phyloP scores from a whole-genome alignment of 768 basidiomycete genomes.

The Galerina marginata region DNA sequence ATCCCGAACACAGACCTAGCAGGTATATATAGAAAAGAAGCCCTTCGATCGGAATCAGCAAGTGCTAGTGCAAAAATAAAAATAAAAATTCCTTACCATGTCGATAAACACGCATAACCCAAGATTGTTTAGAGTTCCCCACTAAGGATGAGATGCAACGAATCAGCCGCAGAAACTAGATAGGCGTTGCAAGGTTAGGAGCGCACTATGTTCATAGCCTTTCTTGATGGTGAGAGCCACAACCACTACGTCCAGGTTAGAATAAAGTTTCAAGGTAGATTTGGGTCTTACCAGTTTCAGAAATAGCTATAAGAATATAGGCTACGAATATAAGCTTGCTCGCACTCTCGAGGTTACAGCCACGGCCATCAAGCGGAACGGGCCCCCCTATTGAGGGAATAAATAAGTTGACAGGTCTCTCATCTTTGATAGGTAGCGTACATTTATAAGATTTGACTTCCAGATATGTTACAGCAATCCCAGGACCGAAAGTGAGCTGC shows the following conservation, averaged over 20 bases:
- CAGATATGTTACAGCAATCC: constrained; percentile 32
- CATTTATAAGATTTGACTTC: constrained; percentile 41
- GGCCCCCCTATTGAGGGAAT: not conserved
- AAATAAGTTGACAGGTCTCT: not conserved
- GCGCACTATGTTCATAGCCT: not conserved
- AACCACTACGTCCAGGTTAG: not conserved
- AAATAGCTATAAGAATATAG: constrained; percentile 41
- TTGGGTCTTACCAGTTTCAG: constrained; percentile 39
- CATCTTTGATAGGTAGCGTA: constrained; percentile 17
- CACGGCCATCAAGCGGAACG: constrained; percentile 19
- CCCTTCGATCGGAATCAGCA: not conserved
- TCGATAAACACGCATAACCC: constrained; percentile 20
- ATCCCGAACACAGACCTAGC: constrained; percentile 11
- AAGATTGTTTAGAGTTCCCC: constrained; percentile 14
- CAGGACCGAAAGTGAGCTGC: constrained; percentile 36
- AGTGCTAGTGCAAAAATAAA: not conserved
- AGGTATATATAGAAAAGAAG: constrained; percentile 18
- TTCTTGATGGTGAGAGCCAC: constrained; percentile 1
- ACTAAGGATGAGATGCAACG: not conserved
- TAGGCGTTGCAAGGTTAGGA: not conserved
- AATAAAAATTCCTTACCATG: constrained; percentile 6
- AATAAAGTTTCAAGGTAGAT: not conserved
- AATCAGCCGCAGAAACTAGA: not conserved
- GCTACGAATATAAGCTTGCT: constrained; percentile 38
- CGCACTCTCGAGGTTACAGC: constrained; percentile 37